These are phyloP conservation scores for Boletellus sp. DNA, from an alignment of 768 basidiomycete species.

Conservation along the genomic window DNA sequence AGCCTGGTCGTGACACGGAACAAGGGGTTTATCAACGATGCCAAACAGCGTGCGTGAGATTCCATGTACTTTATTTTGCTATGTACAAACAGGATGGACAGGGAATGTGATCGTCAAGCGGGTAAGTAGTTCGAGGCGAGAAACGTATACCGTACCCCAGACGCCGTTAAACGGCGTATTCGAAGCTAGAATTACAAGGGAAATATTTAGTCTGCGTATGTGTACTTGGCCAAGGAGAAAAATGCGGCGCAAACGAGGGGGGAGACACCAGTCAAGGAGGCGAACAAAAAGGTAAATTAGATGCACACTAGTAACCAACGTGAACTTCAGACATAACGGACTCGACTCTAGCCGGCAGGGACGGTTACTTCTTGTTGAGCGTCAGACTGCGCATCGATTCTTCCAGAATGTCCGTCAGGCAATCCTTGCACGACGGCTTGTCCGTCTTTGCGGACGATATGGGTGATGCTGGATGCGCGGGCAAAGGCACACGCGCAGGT, in stretches of 20 bases:
- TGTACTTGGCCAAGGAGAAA: conserved; percentile 1
- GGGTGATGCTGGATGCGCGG: not conserved
- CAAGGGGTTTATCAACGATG: conserved; percentile 13
- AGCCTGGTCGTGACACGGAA: not conserved
- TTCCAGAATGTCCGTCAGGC: conserved; percentile 48
- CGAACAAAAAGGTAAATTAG: not conserved
- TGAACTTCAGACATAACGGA: not conserved
- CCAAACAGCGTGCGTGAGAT: conserved; percentile 28
- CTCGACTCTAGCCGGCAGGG: not conserved
- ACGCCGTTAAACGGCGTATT: conserved; percentile 4
- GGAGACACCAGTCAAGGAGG: conserved; percentile 11
- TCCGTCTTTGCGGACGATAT: conserved; percentile 14
- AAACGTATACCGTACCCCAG: conserved; percentile 1
- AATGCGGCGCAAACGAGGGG: conserved; percentile 14
- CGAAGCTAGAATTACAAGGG: conserved; percentile 7
- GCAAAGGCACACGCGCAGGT: not conserved
- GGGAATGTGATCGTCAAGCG: conserved; percentile 2
- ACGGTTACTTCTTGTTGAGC: conserved; percentile 46
- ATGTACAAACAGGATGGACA: conserved; percentile 13
- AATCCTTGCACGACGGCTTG: conserved; percentile 20
- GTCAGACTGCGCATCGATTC: conserved; percentile 69
- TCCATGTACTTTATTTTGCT: not conserved
- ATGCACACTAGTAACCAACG: not conserved
- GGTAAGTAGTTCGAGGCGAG: conserved; percentile 10
- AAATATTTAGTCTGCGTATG: conserved; percentile 10